Percentiles rank a stretch among this genome's conserved stretches.
These are phyloP conservation scores for Daldinia decipiens DNA, from an alignment of 495 filamentous ascomycete species.

Conservation along the genomic window DNA sequence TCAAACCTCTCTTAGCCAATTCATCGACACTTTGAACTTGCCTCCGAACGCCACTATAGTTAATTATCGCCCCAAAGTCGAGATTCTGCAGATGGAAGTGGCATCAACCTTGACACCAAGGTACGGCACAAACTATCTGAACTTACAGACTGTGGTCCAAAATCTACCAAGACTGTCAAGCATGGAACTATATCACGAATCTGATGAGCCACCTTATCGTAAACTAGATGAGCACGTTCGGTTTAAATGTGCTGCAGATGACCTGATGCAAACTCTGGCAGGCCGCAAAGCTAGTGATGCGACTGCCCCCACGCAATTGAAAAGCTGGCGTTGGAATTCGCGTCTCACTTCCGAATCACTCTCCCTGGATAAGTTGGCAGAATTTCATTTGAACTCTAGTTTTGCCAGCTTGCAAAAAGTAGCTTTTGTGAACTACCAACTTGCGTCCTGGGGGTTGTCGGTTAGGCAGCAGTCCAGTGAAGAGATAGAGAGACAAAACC, in stretches of 20 bases:
- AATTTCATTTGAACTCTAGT: constrained; percentile 66
- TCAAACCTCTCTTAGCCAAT: constrained; percentile 56
- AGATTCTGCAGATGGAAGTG: constrained; percentile 74
- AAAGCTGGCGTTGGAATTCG: constrained; percentile 82
- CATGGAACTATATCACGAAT: constrained; percentile 64
- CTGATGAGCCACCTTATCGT: constrained; percentile 67
- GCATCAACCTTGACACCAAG: constrained; percentile 44
- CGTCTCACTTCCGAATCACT: constrained; percentile 65
- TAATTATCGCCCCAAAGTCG: constrained; percentile 73
- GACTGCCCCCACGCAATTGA: constrained; percentile 56
- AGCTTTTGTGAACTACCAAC: constrained; percentile 71
- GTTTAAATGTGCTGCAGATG: constrained; percentile 68
- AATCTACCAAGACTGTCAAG: constrained; percentile 60
- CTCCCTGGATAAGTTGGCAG: constrained; percentile 54
- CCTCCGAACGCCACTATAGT: constrained; percentile 42
- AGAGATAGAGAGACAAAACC: constrained; percentile 47
- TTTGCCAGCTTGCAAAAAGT: constrained; percentile 71
- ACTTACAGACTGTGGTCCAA: constrained; percentile 54
- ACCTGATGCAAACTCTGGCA: constrained; percentile 66
- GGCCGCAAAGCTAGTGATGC: constrained; percentile 36
- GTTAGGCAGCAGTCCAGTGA: constrained; percentile 34
- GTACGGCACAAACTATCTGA: constrained; percentile 52
- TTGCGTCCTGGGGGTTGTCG: constrained; percentile 53
- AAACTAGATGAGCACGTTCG: constrained; percentile 58
- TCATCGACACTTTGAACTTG: constrained; percentile 48